Base-by-base conservation (phyloP, 768 basidiomycete species). In the Leucogyrophana mollusca region DNA sequence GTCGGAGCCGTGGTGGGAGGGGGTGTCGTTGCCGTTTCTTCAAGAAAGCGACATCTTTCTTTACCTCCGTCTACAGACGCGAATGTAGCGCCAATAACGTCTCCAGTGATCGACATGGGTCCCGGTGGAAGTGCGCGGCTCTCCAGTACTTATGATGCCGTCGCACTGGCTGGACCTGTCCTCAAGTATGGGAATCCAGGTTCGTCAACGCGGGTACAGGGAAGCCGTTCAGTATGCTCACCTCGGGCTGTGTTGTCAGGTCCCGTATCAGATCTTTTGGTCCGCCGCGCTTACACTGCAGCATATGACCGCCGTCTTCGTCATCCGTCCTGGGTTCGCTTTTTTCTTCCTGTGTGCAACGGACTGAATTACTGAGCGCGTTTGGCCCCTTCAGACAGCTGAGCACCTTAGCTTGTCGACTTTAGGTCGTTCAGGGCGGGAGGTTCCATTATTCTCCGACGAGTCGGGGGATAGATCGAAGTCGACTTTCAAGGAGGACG, bases 301-400 rank as follows among this genome's bases (percentile, higher is more conserved):
- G 90, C 81, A 8, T 98, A 99, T 64, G 96, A 99, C 65, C 74
- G 96, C 43, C 76, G 90, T 10, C 70, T 94, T 46, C 76, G 91
- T 14, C 94, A 98, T 69, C 94, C 95, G 2, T 80, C 94, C 24
- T 98, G 95, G 94, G 94, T 94, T 60, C 38, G 79, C 56, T 17
- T 11, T 11, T 10, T 14, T 6, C 7, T 20, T 20, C 3, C 14
- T 2, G 16, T 1, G 5, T 22, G 9, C 9, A 24, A 32, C 7
- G 6, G 27, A 3, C 3, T 0, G 10, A 27, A n/a, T n/a, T 22
- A n/a, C n/a, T n/a, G n/a, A n/a, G n/a, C n/a, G n/a, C n/a, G n/a
- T n/a, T 32, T 41, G 23, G 37, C 21, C 4, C 33, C 39, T 36
- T 8, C 49, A 95, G 95, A 96, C 95, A 0, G 96, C 94, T 4